Evolutionary conservation across 2,329 filamentous ascomycete species (phyloP), one percentile per base, ranked within the genome.

Genomic region (Raffaelea ambrosiae): DNA sequence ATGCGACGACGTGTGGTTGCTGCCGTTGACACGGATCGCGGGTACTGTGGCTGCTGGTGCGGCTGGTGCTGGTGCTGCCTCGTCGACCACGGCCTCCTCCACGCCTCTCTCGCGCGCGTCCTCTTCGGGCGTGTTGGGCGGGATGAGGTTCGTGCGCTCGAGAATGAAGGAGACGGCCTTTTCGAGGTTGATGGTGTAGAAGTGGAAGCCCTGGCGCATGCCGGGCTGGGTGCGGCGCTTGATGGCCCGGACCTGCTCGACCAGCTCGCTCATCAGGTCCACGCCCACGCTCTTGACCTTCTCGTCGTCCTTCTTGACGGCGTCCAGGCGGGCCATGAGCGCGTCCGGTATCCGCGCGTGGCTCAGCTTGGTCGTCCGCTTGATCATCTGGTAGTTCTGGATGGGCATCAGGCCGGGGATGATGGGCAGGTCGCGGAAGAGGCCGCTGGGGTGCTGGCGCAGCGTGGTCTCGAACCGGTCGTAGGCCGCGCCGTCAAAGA

Each of bases 371-470:
- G 90, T 91, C 29, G 91, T 95, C 53, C 93, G 75, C 60, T 88
- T 88, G 59, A 98, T 80, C 72, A 95, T 97, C 63, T 95, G 88
- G 66, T 95, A 97, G 67, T 87, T 94, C 68, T 98, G 93, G 46
- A 98, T 89, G 13, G 93, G 93, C 90, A 98, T 96, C 58, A 98
- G 72, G 1, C 93, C 93, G 0, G 93, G 91, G 48, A 98, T 86
- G 56, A 98, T 94, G 7, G 88, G 85, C 21, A 96, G 86, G 3
- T 78, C 80, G 66, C 86, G 87, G 69, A 98, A 96, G 3, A 78
- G 76, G 3, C 88, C 88, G 59, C 87, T 94, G 43, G 87, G 80
- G 59, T 98, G 88, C 46, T 83, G 78, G 51, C 89, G 74, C 55
- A 98, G 65, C 44, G 74, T 78, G 54, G 71, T 76, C 68, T 97